These are phyloP conservation scores for Cercophora scortea DNA, from an alignment of 495 filamentous ascomycete species.

Conservation along the genomic window DNA sequence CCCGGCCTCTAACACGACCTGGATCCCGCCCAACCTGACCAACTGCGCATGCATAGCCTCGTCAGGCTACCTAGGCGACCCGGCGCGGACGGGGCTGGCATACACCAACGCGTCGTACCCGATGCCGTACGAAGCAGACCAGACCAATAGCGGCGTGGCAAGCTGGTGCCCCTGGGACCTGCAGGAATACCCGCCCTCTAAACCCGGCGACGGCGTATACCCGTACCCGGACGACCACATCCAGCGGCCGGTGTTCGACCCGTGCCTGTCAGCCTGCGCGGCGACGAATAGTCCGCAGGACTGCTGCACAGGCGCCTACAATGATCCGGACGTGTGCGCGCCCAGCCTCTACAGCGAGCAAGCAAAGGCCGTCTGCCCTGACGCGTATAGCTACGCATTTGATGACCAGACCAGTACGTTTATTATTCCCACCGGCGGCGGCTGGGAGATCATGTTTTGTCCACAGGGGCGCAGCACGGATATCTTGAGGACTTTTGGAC, in stretches of 20 bases:
- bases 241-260: slow-evolving; percentile 58
- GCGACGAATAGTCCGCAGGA: slow-evolving; percentile 48
- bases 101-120: slow-evolving; percentile 52
- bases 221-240: slow-evolving; percentile 67
- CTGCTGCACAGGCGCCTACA: slow-evolving; percentile 62
- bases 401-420: slow-evolving; percentile 71
- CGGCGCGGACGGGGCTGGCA: slow-evolving; percentile 27
- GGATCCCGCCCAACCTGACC: slow-evolving; percentile 64
- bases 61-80: slow-evolving; percentile 41
- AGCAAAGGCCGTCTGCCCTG: slow-evolving; percentile 69
- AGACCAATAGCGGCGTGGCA: slow-evolving; percentile 41
- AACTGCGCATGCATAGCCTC: slow-evolving; percentile 67
- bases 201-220: slow-evolving; percentile 61
- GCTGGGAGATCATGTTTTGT: slow-evolving; percentile 72
- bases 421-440: slow-evolving; percentile 61
- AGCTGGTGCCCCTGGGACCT: slow-evolving; percentile 74
- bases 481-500: slow-evolving; percentile 47
- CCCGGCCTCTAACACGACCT: slow-evolving; percentile 43
- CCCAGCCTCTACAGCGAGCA: slow-evolving; percentile 53
- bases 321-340: slow-evolving; percentile 47
- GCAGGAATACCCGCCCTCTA: slow-evolving; percentile 53
- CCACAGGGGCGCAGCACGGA: slow-evolving; percentile 62
- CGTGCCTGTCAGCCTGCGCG: slow-evolving; percentile 64
- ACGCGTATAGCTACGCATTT: slow-evolving; percentile 75
- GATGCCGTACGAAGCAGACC: slow-evolving; percentile 51